These are phyloP conservation scores for Blastocystis sp. DNA, from an alignment of 352 stramenopile genomes.

Conservation along the genomic window DNA sequence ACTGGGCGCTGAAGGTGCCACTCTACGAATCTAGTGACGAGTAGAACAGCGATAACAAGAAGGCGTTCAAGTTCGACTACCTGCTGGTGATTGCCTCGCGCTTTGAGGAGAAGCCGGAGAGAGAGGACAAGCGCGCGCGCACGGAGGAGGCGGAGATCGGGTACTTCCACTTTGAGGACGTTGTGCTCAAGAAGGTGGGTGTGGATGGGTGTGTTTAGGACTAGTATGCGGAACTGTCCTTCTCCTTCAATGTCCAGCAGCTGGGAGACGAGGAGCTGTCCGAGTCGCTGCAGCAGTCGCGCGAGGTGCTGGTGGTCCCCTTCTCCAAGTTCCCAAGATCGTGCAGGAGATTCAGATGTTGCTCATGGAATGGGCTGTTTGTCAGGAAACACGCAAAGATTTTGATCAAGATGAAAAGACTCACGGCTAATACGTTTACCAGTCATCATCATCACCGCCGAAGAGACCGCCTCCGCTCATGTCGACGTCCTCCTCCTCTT, in stretches of 20 bases:
- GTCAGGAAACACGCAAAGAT: neutral
- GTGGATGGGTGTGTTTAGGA: neutral
- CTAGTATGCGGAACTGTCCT: conserved; percentile 26
- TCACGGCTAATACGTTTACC: neutral
- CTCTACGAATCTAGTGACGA: neutral
- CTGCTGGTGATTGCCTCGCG: conserved; percentile 64
- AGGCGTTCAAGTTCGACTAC: conserved; percentile 66
- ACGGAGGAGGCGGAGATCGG: neutral
- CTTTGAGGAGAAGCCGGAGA: conserved; percentile 34
- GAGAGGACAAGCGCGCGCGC: neutral
- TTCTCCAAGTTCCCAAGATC: conserved; percentile 40
- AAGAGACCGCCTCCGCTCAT: too few species aligned
- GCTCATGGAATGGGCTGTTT: neutral
- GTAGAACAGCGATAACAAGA: conserved; percentile 63
- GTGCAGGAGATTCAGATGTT: conserved; percentile 18
- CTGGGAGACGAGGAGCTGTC: conserved; percentile 21
- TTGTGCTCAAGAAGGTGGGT: conserved; percentile 57
- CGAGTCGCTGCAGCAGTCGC: conserved; percentile 30
- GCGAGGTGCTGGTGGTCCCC: conserved; percentile 29
- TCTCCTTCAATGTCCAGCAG: conserved; percentile 33
- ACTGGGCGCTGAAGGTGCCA: conserved; percentile 52
- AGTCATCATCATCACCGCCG: neutral
- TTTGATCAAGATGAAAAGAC: conserved; percentile 15
- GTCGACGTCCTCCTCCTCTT: neutral
- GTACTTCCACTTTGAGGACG: conserved; percentile 70